Conservation (phyloP, 2,329 filamentous ascomycete genomes). For the Ophiostoma himal-ulmi region DNA sequence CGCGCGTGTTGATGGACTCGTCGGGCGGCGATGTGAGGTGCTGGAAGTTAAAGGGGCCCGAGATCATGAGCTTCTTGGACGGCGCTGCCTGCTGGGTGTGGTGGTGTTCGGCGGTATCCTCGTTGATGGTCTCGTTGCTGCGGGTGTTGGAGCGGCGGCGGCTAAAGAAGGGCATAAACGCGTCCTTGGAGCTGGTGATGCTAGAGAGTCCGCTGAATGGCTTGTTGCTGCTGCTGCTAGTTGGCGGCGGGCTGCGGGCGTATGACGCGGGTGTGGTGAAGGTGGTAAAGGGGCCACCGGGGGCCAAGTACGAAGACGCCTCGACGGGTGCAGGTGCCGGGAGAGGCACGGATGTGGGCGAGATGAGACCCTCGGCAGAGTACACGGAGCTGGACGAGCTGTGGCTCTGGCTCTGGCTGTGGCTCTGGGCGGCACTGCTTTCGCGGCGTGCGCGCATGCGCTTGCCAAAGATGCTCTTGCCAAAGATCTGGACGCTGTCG, state of each 20-base stretch:
- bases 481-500: conserved; percentile 55
- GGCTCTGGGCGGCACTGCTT: conserved; percentile 35
- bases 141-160: conserved; percentile 41
- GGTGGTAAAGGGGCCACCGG: not conserved
- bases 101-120: not conserved
- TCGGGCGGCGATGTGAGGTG: conserved; percentile 55
- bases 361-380: conserved; percentile 36
- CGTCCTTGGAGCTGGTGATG: not conserved
- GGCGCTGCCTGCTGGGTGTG: not conserved
- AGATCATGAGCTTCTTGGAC: conserved; percentile 45
- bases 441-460: conserved; percentile 48
- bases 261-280: not conserved
- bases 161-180: conserved; percentile 46
- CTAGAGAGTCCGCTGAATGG: conserved; percentile 31
- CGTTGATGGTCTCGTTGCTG: conserved; percentile 30
- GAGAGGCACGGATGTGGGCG: conserved; percentile 26
- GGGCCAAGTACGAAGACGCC: conserved; percentile 30
- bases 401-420: conserved; percentile 27
- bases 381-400: conserved; percentile 46
- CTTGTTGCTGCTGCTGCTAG: conserved; percentile 31
- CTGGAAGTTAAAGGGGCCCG: conserved; percentile 61
- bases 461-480: conserved; percentile 55
- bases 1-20: conserved; percentile 30
- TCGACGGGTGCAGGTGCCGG: conserved; percentile 28
- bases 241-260: conserved; percentile 1